These are phyloP conservation scores for Taiozyma onychis DNA, from an alignment of 1,139 yeast genomes.

Conservation along the genomic window DNA sequence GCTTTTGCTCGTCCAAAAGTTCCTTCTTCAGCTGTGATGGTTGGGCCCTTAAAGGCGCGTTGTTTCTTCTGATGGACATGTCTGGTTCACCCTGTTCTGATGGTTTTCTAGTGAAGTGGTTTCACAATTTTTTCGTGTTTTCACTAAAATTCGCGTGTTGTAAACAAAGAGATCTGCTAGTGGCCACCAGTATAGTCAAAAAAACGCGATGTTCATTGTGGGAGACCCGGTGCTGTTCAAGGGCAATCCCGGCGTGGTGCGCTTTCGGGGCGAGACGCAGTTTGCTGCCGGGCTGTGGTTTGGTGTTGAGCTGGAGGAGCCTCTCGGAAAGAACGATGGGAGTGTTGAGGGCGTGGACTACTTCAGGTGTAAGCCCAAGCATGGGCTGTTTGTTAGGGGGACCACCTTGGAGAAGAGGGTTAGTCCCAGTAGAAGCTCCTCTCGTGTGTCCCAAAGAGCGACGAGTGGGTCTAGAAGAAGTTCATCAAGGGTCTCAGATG, in stretches of 20 bases:
- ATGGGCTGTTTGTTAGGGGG: slow-evolving; percentile 58
- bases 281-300: slow-evolving; percentile 71
- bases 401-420: slow-evolving; percentile 9
- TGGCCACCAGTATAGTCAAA: neutral
- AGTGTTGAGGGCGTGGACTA: slow-evolving; percentile 57
- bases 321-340: slow-evolving; percentile 78
- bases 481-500: slow-evolving; percentile 3
- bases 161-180: neutral
- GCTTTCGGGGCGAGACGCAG: slow-evolving; percentile 46
- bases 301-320: slow-evolving; percentile 64
- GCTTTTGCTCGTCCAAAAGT: slow-evolving; percentile 82
- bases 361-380: slow-evolving; percentile 42
- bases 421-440: neutral
- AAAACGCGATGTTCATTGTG: slow-evolving; percentile 15
- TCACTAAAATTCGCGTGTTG: neutral
- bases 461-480: neutral
- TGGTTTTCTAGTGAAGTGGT: neutral
- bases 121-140: neutral
- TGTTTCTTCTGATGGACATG: neutral
- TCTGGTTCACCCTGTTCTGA: neutral
- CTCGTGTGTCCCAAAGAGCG: neutral
- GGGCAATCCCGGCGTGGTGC: slow-evolving; percentile 39
- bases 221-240: slow-evolving; percentile 41
- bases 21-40: slow-evolving; percentile 44
- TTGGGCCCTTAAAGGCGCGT: slow-evolving; percentile 4